phyloP scores from a whole-genome alignment of 176 grass and related monocot species.

The Tillandsia leiboldiana region DNA sequence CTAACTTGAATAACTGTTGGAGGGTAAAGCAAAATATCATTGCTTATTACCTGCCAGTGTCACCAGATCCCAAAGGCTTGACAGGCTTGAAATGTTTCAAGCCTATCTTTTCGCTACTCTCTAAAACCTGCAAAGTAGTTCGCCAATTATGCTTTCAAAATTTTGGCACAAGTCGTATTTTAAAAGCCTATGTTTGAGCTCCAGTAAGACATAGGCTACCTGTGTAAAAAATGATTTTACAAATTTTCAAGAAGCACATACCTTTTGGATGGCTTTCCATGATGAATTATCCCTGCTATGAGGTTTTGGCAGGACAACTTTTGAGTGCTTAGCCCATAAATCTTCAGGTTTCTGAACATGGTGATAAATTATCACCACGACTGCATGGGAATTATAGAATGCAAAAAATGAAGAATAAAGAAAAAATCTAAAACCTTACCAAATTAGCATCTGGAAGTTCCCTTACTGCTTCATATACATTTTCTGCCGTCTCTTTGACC shows the following conservation, averaged over 20 bases:
- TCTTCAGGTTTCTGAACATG: constrained; percentile 82
- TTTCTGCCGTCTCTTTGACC: no score
- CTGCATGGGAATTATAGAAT: no score
- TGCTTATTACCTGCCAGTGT: constrained; percentile 67
- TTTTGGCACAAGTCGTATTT: not conserved
- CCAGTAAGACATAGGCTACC: not conserved
- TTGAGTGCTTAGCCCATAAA: constrained; percentile 95
- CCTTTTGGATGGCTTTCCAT: constrained; percentile 80
- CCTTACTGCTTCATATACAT: no score
- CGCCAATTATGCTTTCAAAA: not conserved
- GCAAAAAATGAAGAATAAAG: no score
- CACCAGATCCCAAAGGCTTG: constrained; percentile 80
- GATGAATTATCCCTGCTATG: constrained; percentile 60
- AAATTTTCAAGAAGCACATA: constrained; percentile 24
- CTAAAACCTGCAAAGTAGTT: constrained; percentile 37
- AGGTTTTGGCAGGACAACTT: constrained; percentile 66
- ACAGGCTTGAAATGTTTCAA: constrained; percentile 88
- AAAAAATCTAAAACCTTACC: no score
- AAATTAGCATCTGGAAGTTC: no score
- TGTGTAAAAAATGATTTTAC: not conserved
- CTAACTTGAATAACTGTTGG: no score
- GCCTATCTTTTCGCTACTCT: constrained; percentile 59
- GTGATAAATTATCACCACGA: no score
- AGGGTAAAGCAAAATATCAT: not conserved
- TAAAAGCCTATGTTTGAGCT: not conserved